Percentiles rank a stretch among this genome's conserved stretches.
phyloP scores from a whole-genome alignment of 345 rosid species.

The Hibiscus trionum region DNA sequence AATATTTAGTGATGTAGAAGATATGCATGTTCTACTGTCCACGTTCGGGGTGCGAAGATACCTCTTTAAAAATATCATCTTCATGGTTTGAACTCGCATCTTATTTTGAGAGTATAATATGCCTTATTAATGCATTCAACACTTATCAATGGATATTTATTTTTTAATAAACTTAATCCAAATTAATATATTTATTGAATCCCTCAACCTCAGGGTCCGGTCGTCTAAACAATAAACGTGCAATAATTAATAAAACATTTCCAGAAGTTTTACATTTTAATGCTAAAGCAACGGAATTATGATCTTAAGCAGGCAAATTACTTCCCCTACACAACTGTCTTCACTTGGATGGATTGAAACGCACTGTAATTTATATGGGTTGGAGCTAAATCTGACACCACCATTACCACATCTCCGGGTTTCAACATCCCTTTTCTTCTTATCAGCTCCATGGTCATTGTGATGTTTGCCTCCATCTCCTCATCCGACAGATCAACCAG shows the following conservation, averaged over 20 bases:
- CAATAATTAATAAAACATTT: neutral
- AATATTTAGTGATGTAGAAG: too few species aligned
- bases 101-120: too few species aligned
- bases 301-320: neutral
- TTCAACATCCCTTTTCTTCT: constrained; percentile 45
- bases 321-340: constrained; percentile 30
- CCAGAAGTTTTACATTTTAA: neutral
- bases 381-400: constrained; percentile 52
- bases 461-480: constrained; percentile 51
- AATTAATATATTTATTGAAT: too few species aligned
- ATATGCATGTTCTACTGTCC: too few species aligned
- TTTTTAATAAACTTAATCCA: too few species aligned
- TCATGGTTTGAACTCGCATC: too few species aligned
- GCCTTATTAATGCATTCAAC: too few species aligned
- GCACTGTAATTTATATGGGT: constrained; percentile 24
- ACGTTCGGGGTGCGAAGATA: too few species aligned
- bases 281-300: neutral
- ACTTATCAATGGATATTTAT: too few species aligned
- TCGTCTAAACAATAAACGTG: neutral
- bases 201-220: too few species aligned
- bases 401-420: constrained; percentile 37
- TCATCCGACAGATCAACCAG: constrained; percentile 36
- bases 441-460: constrained; percentile 33
- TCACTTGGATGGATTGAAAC: constrained; percentile 51
- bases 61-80: too few species aligned